These are phyloP conservation scores for Ustilago hordei DNA, from an alignment of 1,284 basidiomycete genomes.

Conservation along the genomic window DNA sequence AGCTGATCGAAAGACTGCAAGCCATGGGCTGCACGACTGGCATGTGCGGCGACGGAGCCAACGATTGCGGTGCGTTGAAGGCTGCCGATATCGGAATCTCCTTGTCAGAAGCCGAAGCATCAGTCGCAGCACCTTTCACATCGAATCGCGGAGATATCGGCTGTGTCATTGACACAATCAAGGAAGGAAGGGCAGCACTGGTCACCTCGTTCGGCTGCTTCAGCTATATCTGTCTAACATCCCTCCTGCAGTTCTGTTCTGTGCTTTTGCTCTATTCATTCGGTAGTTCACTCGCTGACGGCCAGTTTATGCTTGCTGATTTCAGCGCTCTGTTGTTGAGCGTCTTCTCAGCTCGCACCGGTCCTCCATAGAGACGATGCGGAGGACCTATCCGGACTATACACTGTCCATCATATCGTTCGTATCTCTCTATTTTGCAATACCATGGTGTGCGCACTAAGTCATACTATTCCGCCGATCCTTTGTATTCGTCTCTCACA, in stretches of 20 bases:
- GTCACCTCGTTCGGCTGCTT: slow-evolving; percentile 99
- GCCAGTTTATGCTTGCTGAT: slow-evolving; percentile 82
- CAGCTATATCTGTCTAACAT: slow-evolving; percentile 82
- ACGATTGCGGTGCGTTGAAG: slow-evolving; percentile 98
- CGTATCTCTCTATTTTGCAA: too few species aligned
- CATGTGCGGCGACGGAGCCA: slow-evolving; percentile 99
- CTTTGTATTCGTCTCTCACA: too few species aligned
- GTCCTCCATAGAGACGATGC: slow-evolving; percentile 27
- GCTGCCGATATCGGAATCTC: slow-evolving; percentile 98
- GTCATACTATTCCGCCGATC: too few species aligned
- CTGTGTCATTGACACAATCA: slow-evolving; percentile 96
- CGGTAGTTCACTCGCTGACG: slow-evolving; percentile 94
- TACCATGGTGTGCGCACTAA: too few species aligned
- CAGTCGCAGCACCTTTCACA: slow-evolving; percentile 98
- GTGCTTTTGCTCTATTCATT: slow-evolving; percentile 95
- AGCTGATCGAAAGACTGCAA: slow-evolving; percentile 94
- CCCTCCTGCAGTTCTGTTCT: slow-evolving; percentile 74
- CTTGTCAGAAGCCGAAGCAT: slow-evolving; percentile 96
- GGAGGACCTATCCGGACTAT: too few species aligned
- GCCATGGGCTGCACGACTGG: slow-evolving; percentile 92
- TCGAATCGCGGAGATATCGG: slow-evolving; percentile 92
- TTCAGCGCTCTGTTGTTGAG: slow-evolving; percentile 26
- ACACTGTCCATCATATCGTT: too few species aligned
- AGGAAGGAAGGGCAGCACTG: slow-evolving; percentile 86
- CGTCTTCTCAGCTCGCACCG: slow-evolving; percentile 44